Percentiles rank a stretch among this genome's conserved stretches.
phyloP scores from a whole-genome alignment of 257 asterid genomes.

The Solanum pimpinellifolium region DNA sequence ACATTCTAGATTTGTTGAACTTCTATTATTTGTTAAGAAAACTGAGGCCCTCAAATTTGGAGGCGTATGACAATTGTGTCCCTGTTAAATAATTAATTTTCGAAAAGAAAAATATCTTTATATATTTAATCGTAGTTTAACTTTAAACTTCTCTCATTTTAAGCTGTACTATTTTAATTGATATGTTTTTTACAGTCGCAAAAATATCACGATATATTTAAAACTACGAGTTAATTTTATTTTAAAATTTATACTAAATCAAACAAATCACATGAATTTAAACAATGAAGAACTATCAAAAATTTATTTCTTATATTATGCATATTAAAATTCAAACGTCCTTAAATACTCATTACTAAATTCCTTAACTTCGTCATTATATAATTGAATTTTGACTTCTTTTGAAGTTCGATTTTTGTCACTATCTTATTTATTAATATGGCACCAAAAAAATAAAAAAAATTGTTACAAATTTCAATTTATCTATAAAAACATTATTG shows the following conservation, averaged over 20 bases:
- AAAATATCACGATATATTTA: background rate
- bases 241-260: background rate
- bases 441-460: background rate
- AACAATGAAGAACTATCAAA: background rate
- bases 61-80: background rate
- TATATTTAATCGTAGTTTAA: background rate
- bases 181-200: background rate
- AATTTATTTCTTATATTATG: background rate
- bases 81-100: accelerated
- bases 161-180: background rate
- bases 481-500: background rate
- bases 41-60: background rate
- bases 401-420: background rate
- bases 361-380: background rate
- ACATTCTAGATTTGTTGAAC: no score
- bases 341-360: background rate
- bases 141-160: background rate
- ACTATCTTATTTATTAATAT: background rate
- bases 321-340: no score
- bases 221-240: background rate
- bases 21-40: background rate
- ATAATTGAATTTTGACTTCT: background rate
- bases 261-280: background rate
- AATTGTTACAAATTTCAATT: background rate
- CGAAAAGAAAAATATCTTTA: background rate